A percentile compares a stretch with the other conserved stretches of the same genome.
Evolutionary conservation across 2,329 filamentous ascomycete genomes (phyloP).

Genomic region (Cryphonectria nitschkei): DNA sequence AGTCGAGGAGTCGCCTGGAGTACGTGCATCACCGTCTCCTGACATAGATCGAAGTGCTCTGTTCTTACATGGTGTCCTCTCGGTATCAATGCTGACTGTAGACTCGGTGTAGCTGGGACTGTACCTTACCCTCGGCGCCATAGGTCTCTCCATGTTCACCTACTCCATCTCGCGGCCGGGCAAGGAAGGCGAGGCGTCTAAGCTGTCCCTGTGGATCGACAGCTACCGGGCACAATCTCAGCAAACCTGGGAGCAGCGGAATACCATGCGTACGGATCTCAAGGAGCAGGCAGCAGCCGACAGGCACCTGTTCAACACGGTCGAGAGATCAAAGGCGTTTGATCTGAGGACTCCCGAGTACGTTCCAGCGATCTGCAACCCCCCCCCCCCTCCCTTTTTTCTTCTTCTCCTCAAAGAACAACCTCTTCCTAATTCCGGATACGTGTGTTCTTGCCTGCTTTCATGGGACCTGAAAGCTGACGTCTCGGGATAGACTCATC

Average conservation of each 20-base stretch:
- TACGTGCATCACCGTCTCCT: slow-evolving; percentile 43
- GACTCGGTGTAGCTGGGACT: slow-evolving; percentile 49
- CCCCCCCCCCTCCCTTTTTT: neutral
- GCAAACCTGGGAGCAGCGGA: slow-evolving; percentile 56
- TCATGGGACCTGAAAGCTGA: slow-evolving; percentile 7
- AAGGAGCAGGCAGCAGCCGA: slow-evolving; percentile 62
- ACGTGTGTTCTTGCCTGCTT: neutral
- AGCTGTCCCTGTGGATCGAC: slow-evolving; percentile 50
- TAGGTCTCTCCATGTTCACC: slow-evolving; percentile 49
- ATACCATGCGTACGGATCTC: slow-evolving; percentile 54
- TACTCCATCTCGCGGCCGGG: slow-evolving; percentile 55
- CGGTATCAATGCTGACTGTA: neutral
- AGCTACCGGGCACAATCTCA: slow-evolving; percentile 49
- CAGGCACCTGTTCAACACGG: slow-evolving; percentile 57
- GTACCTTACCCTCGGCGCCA: slow-evolving; percentile 48
- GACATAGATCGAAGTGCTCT: neutral
- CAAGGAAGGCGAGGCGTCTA: slow-evolving; percentile 54
- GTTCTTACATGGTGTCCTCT: slow-evolving; percentile 1
- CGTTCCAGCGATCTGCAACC: slow-evolving; percentile 35
- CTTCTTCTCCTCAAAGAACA: too few relatives aligned
- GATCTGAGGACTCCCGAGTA: slow-evolving; percentile 64
- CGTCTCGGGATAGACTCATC: slow-evolving; percentile 47
- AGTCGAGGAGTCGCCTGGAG: slow-evolving; percentile 59
- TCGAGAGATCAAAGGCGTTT: slow-evolving; percentile 49
- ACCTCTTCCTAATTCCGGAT: neutral